A percentile compares a stretch with the other conserved stretches of the same genome.
Conservation (phyloP, 495 filamentous ascomycete genomes). For the Patellaria atrata region DNA sequence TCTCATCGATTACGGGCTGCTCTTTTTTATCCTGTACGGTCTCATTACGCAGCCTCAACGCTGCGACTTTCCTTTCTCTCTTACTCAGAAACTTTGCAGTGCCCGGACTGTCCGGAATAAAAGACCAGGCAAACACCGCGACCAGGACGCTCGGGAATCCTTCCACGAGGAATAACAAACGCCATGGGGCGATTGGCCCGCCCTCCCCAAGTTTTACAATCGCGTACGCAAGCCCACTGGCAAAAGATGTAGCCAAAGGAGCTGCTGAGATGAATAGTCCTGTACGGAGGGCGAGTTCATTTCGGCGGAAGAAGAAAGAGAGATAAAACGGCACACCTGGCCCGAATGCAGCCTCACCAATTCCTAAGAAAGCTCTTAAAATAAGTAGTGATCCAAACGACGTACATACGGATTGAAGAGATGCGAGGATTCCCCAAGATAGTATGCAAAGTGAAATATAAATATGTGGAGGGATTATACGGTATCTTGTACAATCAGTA, state of each 20-base stretch:
- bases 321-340: conserved; percentile 55
- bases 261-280: conserved; percentile 67
- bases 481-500: conserved; percentile 12
- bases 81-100: conserved; percentile 54
- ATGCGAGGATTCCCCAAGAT: conserved; percentile 56
- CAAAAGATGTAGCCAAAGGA: conserved; percentile 70
- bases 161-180: conserved; percentile 71
- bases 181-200: conserved; percentile 65
- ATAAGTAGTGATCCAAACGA: conserved; percentile 14
- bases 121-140: conserved; percentile 50
- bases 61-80: conserved; percentile 58
- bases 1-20: conserved; percentile 45
- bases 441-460: conserved; percentile 40
- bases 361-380: conserved; percentile 16
- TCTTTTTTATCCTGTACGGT: conserved; percentile 38
- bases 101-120: conserved; percentile 56
- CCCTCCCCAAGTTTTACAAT: conserved; percentile 57
- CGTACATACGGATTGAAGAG: conserved; percentile 42
- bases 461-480: conserved; percentile 38
- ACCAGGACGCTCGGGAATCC: conserved; percentile 57
- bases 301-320: conserved; percentile 70
- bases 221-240: conserved; percentile 67
- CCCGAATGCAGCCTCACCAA: conserved; percentile 24
- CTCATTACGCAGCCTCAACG: conserved; percentile 46
- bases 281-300: conserved; percentile 61